Base-by-base conservation (phyloP, 2,329 filamentous ascomycete genomes). In the Trichoderma arundinaceum region DNA sequence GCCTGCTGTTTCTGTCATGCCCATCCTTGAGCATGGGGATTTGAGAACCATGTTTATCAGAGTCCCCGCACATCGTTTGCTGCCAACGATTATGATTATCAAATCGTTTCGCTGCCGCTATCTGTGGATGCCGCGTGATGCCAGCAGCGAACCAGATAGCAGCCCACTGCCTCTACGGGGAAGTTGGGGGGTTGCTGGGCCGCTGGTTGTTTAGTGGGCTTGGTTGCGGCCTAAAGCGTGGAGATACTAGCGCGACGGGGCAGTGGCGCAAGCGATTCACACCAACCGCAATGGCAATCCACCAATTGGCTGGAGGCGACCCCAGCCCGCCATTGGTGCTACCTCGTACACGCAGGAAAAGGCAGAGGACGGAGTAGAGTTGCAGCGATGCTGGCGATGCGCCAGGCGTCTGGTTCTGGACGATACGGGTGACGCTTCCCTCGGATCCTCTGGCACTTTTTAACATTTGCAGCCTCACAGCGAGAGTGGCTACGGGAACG, bases 91-190 rank as follows among this genome's bases (percentile, higher is more conserved):
- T 51, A 49, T 52, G 58, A 61, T 61, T 61, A 61, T 52, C 58
- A 61, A 52, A 61, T 61, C 35, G 58, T 61, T 61, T 61, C 33
- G 58, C 58, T 52, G 58, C 58, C 48, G 58, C 58, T 61, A 61
- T 61, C 58, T 33, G 58, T 61, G 58, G 58, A 61, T 61, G 58
- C 58, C 48, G 58, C 58, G 35, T 52, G 58, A 52, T 46, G 58
- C 38, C 35, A 33, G 19, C 48, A 61, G 58, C 48, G 19, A 61
- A 35, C 58, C 46, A 61, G 58, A 44, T 33, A 33, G 4, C 10
- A 35, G 58, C 58, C 58, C 48, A 39, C 58, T 33, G 58, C 39
- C 35, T 38, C 58, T 61, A 61, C 48, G 58, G 58, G 58, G 58
- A 52, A 61, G 48, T 52, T 61, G 46, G 58, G 39, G 57, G 57